These are phyloP conservation scores for Balansia obtecta DNA, from an alignment of 2,329 filamentous ascomycete genomes.

Conservation along the genomic window DNA sequence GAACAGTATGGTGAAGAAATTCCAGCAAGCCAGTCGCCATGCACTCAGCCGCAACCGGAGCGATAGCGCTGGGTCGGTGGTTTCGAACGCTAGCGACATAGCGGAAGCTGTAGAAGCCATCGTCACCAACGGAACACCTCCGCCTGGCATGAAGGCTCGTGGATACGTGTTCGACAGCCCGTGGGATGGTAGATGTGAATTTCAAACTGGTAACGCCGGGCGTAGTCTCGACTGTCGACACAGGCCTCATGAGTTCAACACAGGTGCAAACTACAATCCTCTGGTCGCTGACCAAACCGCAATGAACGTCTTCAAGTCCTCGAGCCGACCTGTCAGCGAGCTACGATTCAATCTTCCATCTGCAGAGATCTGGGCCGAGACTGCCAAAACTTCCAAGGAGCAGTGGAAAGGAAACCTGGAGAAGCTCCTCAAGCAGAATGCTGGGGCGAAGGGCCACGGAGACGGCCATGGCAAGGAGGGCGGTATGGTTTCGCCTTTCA, in stretches of 20 bases:
- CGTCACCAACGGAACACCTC: conserved; percentile 1
- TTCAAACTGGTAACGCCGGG: conserved; percentile 65
- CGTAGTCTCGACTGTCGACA: conserved; percentile 66
- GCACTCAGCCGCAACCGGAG: conserved; percentile 17
- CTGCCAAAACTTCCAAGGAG: conserved; percentile 18
- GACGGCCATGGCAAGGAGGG: conserved; percentile 28
- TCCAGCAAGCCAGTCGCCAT: conserved; percentile 20
- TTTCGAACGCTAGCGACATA: conserved; percentile 10
- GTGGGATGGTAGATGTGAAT: conserved; percentile 81
- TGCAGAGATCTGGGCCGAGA: conserved; percentile 31
- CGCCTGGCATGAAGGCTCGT: conserved; percentile 31
- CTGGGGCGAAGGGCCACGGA: conserved; percentile 15
- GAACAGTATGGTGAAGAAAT: conserved; percentile 32
- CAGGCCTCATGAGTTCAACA: conserved; percentile 36
- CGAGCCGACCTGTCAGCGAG: conserved; percentile 50
- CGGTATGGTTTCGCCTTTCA: conserved; percentile 34
- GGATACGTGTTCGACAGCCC: conserved; percentile 74
- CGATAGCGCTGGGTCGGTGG: conserved; percentile 19
- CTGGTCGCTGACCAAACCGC: conserved; percentile 25
- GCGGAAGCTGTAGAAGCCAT: not conserved
- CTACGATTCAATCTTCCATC: conserved; percentile 79
- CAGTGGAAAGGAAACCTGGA: conserved; percentile 30
- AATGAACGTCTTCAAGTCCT: not conserved
- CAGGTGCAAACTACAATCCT: conserved; percentile 26
- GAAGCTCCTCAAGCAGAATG: conserved; percentile 25